phyloP scores from a whole-genome alignment of 1,139 yeast genomes.

The Torulaspora globosa region DNA sequence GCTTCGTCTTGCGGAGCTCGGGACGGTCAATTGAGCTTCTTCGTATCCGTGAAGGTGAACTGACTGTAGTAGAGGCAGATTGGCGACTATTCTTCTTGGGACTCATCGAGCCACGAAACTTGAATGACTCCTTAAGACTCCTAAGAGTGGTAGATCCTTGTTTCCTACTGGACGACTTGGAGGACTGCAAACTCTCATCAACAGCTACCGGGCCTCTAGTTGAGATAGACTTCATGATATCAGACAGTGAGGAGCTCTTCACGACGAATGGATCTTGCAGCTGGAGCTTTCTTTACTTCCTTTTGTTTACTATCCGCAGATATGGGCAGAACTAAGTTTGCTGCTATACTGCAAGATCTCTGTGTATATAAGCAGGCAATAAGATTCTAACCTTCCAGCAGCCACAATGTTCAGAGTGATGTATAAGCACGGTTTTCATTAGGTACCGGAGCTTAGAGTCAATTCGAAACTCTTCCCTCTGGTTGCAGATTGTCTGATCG shows the following conservation, averaged over 20 bases:
- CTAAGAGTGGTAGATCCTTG: constrained; percentile 12
- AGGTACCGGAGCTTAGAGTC: no score
- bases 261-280: background rate
- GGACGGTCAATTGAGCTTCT: constrained; percentile 1
- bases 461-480: no score
- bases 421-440: no score
- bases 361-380: background rate
- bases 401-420: no score
- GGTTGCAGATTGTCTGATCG: no score
- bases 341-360: background rate
- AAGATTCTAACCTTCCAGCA: background rate
- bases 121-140: constrained; percentile 14
- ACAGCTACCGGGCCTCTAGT: background rate
- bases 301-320: constrained; percentile 1
- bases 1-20: constrained; percentile 11
- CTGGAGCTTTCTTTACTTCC: background rate
- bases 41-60: constrained; percentile 10
- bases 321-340: background rate
- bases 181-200: constrained; percentile 3
- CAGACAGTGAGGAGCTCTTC: background rate
- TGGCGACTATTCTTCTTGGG: constrained; percentile 5
- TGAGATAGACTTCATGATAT: background rate
- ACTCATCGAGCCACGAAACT: constrained; percentile 11
- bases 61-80: background rate
- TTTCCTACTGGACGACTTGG: constrained; percentile 9